Conservation (phyloP, 257 asterid genomes). For the Echites panduratus region DNA sequence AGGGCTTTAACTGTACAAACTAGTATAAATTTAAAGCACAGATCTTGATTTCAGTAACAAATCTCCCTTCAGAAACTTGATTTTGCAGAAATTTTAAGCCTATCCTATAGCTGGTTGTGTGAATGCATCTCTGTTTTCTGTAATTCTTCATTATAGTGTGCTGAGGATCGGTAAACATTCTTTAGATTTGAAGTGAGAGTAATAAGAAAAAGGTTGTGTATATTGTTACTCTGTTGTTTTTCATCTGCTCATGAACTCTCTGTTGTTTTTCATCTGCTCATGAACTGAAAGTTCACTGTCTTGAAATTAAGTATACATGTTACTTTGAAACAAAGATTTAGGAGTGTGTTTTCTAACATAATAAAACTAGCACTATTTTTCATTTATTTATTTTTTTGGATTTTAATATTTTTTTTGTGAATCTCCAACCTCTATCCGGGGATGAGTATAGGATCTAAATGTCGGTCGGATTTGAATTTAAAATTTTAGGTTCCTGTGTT, state of each 20-base stretch:
- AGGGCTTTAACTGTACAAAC: constrained; percentile 63
- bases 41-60: neutral
- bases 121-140: constrained; percentile 1
- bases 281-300: no score
- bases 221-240: constrained; percentile 2
- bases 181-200: constrained; percentile 7
- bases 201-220: neutral
- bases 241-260: constrained; percentile 1
- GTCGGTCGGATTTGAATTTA: no score
- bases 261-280: no score
- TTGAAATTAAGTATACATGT: no score
- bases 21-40: constrained; percentile 16
- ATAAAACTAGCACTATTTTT: no score
- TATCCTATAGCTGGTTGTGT: neutral
- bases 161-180: constrained; percentile 16
- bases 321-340: no score
- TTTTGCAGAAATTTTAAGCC: neutral
- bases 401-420: no score
- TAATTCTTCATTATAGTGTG: constrained; percentile 12
- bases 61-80: neutral
- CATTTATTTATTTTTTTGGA: no score
- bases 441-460: no score
- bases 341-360: no score
- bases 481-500: no score
- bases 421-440: no score